A percentile compares a stretch with the other conserved stretches of the same genome.
phyloP scores from a whole-genome alignment of 768 basidiomycete genomes.

The Roridomyces roridus region DNA sequence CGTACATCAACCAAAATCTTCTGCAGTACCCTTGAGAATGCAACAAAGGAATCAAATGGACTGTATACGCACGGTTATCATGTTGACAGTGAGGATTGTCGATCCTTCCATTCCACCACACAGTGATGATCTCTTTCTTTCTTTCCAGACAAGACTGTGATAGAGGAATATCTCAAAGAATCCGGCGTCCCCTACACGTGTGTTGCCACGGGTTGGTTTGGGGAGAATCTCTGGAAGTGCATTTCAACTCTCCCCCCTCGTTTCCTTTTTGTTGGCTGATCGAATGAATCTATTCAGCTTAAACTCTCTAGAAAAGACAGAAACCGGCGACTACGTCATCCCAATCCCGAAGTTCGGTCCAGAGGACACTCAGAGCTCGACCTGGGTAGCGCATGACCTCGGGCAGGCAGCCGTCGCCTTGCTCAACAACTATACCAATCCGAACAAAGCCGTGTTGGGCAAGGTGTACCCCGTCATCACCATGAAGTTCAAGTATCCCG shows the following conservation, averaged over 20 bases:
- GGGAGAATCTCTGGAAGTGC: slow-evolving; percentile 22
- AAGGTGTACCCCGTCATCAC: slow-evolving; percentile 4
- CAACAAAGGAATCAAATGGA: slow-evolving; percentile 15
- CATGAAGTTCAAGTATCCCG: too few species aligned
- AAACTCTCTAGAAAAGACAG: not conserved
- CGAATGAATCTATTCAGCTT: too few species aligned
- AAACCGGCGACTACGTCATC: slow-evolving; percentile 12
- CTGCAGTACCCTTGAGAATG: slow-evolving; percentile 15
- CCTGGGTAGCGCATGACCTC: slow-evolving; percentile 12
- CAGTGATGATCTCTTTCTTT: not conserved
- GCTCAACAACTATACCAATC: not conserved
- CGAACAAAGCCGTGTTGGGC: slow-evolving; percentile 4
- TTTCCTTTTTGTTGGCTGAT: too few species aligned
- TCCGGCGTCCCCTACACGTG: slow-evolving; percentile 16
- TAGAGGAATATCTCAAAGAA: slow-evolving; percentile 18
- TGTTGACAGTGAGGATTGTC: slow-evolving; percentile 28
- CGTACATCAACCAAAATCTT: not conserved
- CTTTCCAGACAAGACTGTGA: slow-evolving; percentile 15
- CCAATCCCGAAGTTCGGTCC: slow-evolving; percentile 7
- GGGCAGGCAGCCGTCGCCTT: slow-evolving; percentile 8
- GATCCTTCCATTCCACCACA: not conserved
- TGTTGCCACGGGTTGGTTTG: slow-evolving; percentile 18
- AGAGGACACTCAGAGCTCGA: not conserved
- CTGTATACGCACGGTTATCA: slow-evolving; percentile 26
- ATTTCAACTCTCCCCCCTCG: too few species aligned